Base-by-base conservation (phyloP, 345 rosid species). In the Pistacia vera region DNA sequence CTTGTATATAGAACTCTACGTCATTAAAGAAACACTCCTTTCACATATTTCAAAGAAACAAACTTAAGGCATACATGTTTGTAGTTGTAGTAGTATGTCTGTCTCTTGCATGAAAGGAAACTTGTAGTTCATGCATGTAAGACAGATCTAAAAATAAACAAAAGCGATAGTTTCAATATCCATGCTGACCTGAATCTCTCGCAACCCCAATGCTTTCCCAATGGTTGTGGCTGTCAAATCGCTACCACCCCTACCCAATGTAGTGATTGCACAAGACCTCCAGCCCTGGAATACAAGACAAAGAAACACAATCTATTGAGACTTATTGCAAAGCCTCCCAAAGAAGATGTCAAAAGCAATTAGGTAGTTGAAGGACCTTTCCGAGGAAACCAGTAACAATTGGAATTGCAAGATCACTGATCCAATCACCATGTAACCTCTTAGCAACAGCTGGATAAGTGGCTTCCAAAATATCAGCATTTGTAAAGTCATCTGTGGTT, bases 141-240 rank as follows among this genome's bases (percentile, higher is more conserved):
- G 33, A 48, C 11, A 72, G 67, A 38, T 36, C 8, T 48, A 73
- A 7, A 8, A 67, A 60, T 25, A 72, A 65, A 56, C 16, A 28
- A 69, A 25, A 71, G 62, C 52, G 68, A 71, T 58, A 35, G 16
- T 20, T 58, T 70, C 59, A 63, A 41, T 57, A 59, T 67, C 75
- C 64, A 46, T 58, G 77, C 78, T 71, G 67, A 92, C 99, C 99
- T 94, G 99, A 88, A 96, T 96, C 90, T 96, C 99, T 75, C 84
- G 82, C 85, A 96, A 86, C 57, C 97, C 94, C 81, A 96, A 82
- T 59, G 98, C 97, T 85, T 96, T 96, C 70, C 99, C 98, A 69
- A 96, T 96, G 63, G 97, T 91, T 76, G 99, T 96, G 78, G 98
- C 99, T 8, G 99, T 94, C 86, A 96, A 88, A 84, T 96, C 99